Percentiles rank a stretch among this genome's conserved stretches.
These are phyloP conservation scores for Aspergillus transmontanensis DNA, from an alignment of 2,329 filamentous ascomycete genomes.

Conservation along the genomic window DNA sequence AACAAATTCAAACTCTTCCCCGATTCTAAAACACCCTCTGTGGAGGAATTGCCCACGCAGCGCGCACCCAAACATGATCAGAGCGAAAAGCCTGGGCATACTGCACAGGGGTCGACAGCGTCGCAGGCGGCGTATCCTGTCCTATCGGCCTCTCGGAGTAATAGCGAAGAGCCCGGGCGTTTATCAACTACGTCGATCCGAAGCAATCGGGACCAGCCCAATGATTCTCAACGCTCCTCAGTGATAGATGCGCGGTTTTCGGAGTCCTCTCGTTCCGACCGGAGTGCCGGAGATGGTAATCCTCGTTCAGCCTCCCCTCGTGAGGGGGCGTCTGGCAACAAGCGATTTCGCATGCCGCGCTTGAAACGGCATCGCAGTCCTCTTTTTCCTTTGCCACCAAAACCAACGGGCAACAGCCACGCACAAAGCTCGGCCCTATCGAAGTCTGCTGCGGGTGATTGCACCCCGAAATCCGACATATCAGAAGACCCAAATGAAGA, in stretches of 20 bases:
- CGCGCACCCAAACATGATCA: constrained; percentile 9
- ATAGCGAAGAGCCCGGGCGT: constrained; percentile 63
- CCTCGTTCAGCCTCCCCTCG: constrained; percentile 64
- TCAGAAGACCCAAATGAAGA: constrained; percentile 28
- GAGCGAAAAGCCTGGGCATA: constrained; percentile 23
- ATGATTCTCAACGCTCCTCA: constrained; percentile 63
- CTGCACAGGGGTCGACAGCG: constrained; percentile 29
- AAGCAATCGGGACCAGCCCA: constrained; percentile 58
- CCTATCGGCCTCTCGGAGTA: constrained; percentile 50
- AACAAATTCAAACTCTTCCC: constrained; percentile 44
- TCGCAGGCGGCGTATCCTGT: constrained; percentile 32
- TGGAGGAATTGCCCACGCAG: constrained; percentile 32
- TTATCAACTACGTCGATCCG: constrained; percentile 51
- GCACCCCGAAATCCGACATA: constrained; percentile 24
- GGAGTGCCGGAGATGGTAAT: constrained; percentile 70
- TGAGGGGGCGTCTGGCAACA: constrained; percentile 66
- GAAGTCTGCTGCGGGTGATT: constrained; percentile 24
- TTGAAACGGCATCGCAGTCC: constrained; percentile 74
- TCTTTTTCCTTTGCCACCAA: constrained; percentile 87
- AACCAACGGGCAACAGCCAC: constrained; percentile 45
- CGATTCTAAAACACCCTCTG: constrained; percentile 35
- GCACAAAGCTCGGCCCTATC: constrained; percentile 19
- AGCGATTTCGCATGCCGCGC: constrained; percentile 80
- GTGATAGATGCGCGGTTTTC: constrained; percentile 69
- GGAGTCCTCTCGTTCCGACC: constrained; percentile 89